Conservation (phyloP, 352 stramenopile species). For the Globisporangium uncinulatum region DNA sequence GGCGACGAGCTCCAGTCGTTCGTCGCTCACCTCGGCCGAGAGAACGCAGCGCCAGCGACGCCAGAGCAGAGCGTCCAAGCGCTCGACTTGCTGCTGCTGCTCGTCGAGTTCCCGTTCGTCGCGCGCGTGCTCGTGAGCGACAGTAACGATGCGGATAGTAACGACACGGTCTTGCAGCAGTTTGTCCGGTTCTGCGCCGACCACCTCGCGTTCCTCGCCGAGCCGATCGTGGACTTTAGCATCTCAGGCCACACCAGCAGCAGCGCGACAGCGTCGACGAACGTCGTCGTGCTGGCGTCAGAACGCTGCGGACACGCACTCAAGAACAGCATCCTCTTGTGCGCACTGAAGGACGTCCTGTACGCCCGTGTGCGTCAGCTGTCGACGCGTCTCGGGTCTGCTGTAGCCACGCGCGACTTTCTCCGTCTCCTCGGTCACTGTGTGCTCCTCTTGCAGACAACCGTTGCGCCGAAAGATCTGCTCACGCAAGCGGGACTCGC, state of each 20-base stretch:
- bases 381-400: conserved; percentile 3
- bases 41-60: conserved; percentile 7
- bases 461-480: conserved; percentile 75
- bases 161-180: conserved; percentile 21
- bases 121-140: conserved; percentile 29
- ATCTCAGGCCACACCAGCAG: background rate
- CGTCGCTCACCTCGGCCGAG: conserved; percentile 25
- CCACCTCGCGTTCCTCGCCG: conserved; percentile 45
- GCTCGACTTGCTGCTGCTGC: conserved; percentile 50
- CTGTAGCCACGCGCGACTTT: conserved; percentile 18
- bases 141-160: conserved; percentile 10
- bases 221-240: conserved; percentile 46
- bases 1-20: conserved; percentile 33
- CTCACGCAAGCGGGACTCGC: conserved; percentile 69
- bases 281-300: conserved; percentile 62
- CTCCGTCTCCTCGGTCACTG: conserved; percentile 46
- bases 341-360: conserved; percentile 57
- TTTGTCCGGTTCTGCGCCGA: conserved; percentile 51
- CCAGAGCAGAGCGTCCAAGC: conserved; percentile 27
- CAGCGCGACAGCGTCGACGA: conserved; percentile 33
- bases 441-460: conserved; percentile 57
- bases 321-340: conserved; percentile 64
- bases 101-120: conserved; percentile 57
- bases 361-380: conserved; percentile 22
- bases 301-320: conserved; percentile 65